Evolutionary conservation across 257 asterid species (phyloP), one percentile per base, ranked within the genome.

Genomic region (Fraxinus cuspidata): DNA sequence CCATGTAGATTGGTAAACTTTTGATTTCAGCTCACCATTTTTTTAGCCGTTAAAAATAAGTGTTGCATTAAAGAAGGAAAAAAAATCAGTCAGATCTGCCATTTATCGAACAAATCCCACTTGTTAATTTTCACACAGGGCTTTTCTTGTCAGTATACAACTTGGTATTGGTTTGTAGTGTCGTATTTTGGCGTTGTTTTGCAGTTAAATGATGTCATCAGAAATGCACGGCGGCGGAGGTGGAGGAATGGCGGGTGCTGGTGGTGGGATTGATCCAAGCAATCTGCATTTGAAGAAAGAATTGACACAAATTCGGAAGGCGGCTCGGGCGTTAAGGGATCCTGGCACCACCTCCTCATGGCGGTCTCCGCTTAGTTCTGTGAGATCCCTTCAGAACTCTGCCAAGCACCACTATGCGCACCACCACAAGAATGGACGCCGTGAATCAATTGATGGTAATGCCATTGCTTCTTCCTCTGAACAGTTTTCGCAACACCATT

Each of bases 251-350:
- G 81, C 34, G 74, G 73, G 74, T 3, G 82, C 82, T 51, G 86
- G 84, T 32, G 88, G 74, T 40, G 89, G 89, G 53, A 80, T 88
- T 88, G 98, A 92, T 84, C 96, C 97, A 21, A 90, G 98, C 85
- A 90, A 92, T 84, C 86, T 96, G 85, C 99, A 96, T 88, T 89
- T 96, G 92, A 96, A 92, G 91, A 96, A 92, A 79, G 99, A 96
- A 82, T 72, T 94, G 64, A 96, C 97, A 8, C 97, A 93, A 83
- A 94, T 96, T 77, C 89, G 94, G 40, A 96, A 96, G 88, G 97
- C 98, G 12, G 94, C 98, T 49, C 82, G 92, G 40, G 97, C 79
- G 69, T 84, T 96, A 7, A 87, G 93, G 76, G 99, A 96, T 83
- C 99, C 99, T 40, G 98, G 97, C 13, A 96, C 99, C 74, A 88